Base-by-base conservation (phyloP, 225 moss, liverwort and hornwort genomes). In the Ulota crispa region DNA sequence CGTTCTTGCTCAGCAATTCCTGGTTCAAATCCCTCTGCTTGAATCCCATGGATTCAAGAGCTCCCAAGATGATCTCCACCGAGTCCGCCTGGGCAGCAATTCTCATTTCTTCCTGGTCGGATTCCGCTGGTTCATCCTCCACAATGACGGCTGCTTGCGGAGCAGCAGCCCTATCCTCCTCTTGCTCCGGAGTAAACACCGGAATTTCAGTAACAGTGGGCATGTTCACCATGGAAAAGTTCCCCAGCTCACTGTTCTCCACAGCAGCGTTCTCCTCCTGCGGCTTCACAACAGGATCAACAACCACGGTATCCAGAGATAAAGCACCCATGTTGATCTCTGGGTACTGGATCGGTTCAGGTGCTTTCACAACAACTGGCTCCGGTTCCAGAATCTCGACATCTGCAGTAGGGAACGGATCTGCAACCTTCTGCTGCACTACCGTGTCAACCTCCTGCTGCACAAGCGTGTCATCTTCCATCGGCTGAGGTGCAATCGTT, bases 201-300 rank as follows among this genome's bases (percentile, higher is more conserved):
- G 82, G 75, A 36, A 56, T 50, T 64, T 86, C 81, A n/a, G 72
- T 84, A 6, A 75, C 84, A 8, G 59, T 81, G 3, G 95, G 96
- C 94, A 92, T 93, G 67, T 94, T 94, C 62, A 96, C 96, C 93
- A 99, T 91, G 15, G 96, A 92, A 41, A 99, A 99, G 9, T 92
- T 93, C 7, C 94, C 96, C 14, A 99, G 85, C 39, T 96, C 96
- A 77, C 93, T 86, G 14, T 54, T 92, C 72, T 94, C 98, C 24
- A 92, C 90, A 28, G 84, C 69, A 3, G 81, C 21, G 0, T 69
- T 87, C 41, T 90, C 94, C 32, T 91, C 95, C 68, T 78, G 88
- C 37, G 63, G 14, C 30, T 85, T 91, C 15, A 70, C 82, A 20
- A 70, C 82, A 20, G 78, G 79, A n/a, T 85, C 83, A 36, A 85